Evolutionary conservation across 139 green algal genomes (phyloP).

Genomic region (Diplosphaera chodatii): DNA sequence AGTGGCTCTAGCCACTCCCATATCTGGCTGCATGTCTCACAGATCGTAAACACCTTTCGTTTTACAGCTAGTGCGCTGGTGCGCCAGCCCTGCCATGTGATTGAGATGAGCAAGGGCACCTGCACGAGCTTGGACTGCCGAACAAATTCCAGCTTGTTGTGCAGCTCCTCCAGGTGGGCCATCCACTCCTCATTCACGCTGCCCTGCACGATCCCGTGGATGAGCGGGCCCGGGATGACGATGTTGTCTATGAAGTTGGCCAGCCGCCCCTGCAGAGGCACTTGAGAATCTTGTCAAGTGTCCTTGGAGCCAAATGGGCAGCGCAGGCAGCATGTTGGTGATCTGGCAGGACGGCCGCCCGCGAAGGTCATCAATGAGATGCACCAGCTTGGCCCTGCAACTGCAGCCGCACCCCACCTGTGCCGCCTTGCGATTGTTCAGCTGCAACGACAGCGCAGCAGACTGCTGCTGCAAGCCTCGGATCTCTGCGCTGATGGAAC

Average conservation of each 20-base stretch:
- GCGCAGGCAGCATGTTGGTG: too few species aligned
- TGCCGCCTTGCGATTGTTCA: conserved; percentile 72
- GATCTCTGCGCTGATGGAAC: conserved; percentile 72
- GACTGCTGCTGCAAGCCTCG: conserved; percentile 77
- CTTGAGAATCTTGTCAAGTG: not conserved
- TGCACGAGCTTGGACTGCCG: not conserved
- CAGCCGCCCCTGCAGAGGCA: conserved; percentile 37
- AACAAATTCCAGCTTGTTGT: conserved; percentile 22
- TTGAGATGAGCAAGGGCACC: not conserved
- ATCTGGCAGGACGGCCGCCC: too few species aligned
- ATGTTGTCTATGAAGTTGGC: conserved; percentile 80
- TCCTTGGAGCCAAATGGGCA: not conserved
- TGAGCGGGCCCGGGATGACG: conserved; percentile 61
- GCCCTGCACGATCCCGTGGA: conserved; percentile 69
- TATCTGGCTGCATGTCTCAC: too few species aligned
- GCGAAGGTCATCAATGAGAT: too few species aligned
- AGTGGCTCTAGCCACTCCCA: too few species aligned
- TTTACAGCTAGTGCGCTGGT: too few species aligned
- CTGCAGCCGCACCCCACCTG: too few species aligned
- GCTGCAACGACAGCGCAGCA: conserved; percentile 76
- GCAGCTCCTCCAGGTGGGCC: conserved; percentile 5
- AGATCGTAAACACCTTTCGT: too few species aligned
- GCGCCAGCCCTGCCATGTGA: too few species aligned
- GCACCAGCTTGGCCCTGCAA: too few species aligned
- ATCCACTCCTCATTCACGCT: conserved; percentile 60